Percentiles rank a stretch among this genome's conserved stretches.
Evolutionary conservation across 208 protist species (phyloP).

Genomic region (Phytomonas francai): DNA sequence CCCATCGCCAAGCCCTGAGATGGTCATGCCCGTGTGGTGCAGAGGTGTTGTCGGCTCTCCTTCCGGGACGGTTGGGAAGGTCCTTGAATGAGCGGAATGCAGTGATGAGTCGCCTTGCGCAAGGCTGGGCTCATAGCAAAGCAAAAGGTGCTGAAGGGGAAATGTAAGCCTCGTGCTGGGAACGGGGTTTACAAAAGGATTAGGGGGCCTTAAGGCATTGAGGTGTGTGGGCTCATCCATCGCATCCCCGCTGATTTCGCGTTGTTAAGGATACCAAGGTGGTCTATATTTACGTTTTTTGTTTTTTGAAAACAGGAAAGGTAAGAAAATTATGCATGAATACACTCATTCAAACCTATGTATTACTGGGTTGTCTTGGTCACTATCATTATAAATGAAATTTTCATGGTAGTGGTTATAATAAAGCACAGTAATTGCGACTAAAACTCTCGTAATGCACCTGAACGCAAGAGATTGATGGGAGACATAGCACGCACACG

Average conservation of each 20-base stretch:
- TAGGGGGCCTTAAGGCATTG: neutral
- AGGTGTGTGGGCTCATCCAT: neutral
- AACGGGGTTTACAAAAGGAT: neutral
- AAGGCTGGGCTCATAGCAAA: neutral
- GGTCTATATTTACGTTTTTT: neutral
- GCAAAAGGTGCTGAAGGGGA: neutral
- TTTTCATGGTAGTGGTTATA: neutral
- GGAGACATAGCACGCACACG: neutral
- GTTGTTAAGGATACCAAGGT: neutral
- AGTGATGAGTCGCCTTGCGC: neutral
- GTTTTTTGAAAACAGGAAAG: neutral
- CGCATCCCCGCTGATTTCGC: neutral
- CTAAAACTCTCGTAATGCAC: neutral
- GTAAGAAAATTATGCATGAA: neutral
- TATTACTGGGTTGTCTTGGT: neutral
- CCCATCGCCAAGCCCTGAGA: too few relatives aligned
- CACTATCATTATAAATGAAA: neutral
- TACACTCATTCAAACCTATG: neutral
- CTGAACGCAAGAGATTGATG: neutral
- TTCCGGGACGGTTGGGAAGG: neutral
- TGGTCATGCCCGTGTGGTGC: too few relatives aligned
- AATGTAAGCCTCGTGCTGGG: neutral
- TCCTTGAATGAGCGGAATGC: neutral
- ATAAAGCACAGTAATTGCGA: slow-evolving; percentile 3
- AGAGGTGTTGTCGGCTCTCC: neutral